Percentiles rank a stretch among this genome's conserved stretches.
These are phyloP conservation scores for Serendipita indica DNA, from an alignment of 768 basidiomycete species.

Conservation along the genomic window DNA sequence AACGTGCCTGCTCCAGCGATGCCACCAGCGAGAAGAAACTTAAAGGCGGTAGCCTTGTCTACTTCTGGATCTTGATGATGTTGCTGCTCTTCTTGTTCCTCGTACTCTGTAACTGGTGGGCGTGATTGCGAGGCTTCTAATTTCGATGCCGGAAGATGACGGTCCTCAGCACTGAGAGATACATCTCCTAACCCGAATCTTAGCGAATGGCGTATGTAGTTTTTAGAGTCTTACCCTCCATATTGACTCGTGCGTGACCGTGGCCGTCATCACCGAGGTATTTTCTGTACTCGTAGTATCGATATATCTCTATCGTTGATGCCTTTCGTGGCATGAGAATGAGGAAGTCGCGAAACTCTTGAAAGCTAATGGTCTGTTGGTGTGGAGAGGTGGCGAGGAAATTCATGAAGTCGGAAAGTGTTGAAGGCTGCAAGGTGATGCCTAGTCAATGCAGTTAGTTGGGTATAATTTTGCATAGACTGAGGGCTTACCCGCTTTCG, in stretches of 20 bases:
- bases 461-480: neutral
- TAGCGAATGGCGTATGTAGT: too few species aligned
- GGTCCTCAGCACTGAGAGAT: constrained; percentile 62
- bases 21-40: constrained; percentile 87
- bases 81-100: constrained; percentile 32
- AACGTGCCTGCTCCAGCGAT: constrained; percentile 79
- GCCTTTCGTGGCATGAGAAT: constrained; percentile 69
- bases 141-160: constrained; percentile 26
- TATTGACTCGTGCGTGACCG: constrained; percentile 65
- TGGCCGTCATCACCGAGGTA: constrained; percentile 61
- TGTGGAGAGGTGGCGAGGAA: constrained; percentile 59
- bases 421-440: constrained; percentile 50
- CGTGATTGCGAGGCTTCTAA: constrained; percentile 11
- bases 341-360: constrained; percentile 80
- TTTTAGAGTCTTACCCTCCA: constrained; percentile 58
- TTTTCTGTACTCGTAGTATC: constrained; percentile 55
- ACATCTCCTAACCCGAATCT: constrained; percentile 47
- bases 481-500: constrained; percentile 46
- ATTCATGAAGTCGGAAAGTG: constrained; percentile 68
- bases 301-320: constrained; percentile 74
- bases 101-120: constrained; percentile 16
- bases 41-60: constrained; percentile 58
- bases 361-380: constrained; percentile 58
- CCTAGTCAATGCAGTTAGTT: constrained; percentile 44
- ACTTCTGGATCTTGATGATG: constrained; percentile 47